Percentiles rank a stretch among this genome's conserved stretches.
phyloP scores from a whole-genome alignment of 768 basidiomycete species.

The Pulveroboletus ravenelii region DNA sequence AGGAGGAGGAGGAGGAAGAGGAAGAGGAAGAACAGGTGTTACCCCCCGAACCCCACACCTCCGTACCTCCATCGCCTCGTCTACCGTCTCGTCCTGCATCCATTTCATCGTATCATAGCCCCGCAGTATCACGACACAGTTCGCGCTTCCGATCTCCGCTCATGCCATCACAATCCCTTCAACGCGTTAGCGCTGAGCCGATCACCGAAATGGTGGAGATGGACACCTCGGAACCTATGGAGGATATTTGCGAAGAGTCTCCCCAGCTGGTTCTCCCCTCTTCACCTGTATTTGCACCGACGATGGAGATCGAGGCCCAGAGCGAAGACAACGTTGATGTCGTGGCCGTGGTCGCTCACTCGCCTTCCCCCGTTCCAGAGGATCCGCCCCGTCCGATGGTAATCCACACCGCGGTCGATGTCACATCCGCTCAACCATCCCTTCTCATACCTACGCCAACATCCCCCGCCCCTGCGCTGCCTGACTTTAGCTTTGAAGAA shows the following conservation, averaged over 20 bases:
- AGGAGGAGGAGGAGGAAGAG: slow-evolving; percentile 13
- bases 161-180: slow-evolving; percentile 6
- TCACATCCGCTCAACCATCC: slow-evolving; percentile 22
- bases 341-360: background rate
- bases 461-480: slow-evolving; percentile 28
- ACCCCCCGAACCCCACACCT: slow-evolving; percentile 1
- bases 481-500: slow-evolving; percentile 32
- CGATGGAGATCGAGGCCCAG: background rate
- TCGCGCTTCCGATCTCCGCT: slow-evolving; percentile 14
- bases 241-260: slow-evolving; percentile 20
- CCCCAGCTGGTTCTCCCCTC: slow-evolving; percentile 24
- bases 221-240: slow-evolving; percentile 16
- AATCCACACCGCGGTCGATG: slow-evolving; percentile 27
- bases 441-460: slow-evolving; percentile 36
- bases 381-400: slow-evolving; percentile 14
- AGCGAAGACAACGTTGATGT: slow-evolving; percentile 1
- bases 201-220: slow-evolving; percentile 9
- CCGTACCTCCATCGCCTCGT: slow-evolving; percentile 8
- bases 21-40: slow-evolving; percentile 9
- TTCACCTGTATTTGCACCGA: slow-evolving; percentile 11
- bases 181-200: slow-evolving; percentile 2
- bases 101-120: slow-evolving; percentile 13
- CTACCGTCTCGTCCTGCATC: slow-evolving; percentile 17
- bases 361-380: slow-evolving; percentile 2
- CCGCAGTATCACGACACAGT: slow-evolving; percentile 14